Conservation (phyloP, 2,329 filamentous ascomycete species). For the Colletotrichum paranaense region DNA sequence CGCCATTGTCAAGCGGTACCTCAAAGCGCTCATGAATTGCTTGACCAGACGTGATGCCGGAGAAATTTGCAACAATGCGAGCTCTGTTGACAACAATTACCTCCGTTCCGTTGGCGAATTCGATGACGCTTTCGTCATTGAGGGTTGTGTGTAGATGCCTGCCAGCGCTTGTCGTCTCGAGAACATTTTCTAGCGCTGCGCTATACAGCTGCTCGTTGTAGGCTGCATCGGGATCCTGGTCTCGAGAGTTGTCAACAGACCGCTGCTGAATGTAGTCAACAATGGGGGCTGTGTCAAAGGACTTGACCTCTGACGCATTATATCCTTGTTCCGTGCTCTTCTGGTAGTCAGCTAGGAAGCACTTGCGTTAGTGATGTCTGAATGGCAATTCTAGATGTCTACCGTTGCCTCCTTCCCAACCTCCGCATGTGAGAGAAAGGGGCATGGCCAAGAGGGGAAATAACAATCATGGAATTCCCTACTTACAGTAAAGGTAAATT, state of each 20-base stretch:
- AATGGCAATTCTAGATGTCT: too few species aligned
- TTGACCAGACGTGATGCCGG: conserved; percentile 21
- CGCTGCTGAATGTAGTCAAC: conserved; percentile 32
- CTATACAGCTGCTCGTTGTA: conserved; percentile 35
- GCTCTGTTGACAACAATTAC: conserved; percentile 25
- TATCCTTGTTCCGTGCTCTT: conserved; percentile 17
- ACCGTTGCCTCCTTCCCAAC: too few species aligned
- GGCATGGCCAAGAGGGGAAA: too few species aligned
- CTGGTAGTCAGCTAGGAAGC: conserved; percentile 20
- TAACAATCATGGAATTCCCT: too few species aligned
- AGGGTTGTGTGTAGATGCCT: conserved; percentile 20
- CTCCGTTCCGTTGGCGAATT: conserved; percentile 33
- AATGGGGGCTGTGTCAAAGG: conserved; percentile 16
- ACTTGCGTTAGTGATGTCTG: neutral
- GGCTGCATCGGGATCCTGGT: conserved; percentile 37
- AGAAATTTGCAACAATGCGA: conserved; percentile 19
- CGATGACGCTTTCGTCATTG: conserved; percentile 26
- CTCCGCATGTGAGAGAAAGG: fast-evolving
- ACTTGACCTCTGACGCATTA: conserved; percentile 14
- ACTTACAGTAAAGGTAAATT: conserved; percentile 32
- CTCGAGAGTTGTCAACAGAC: conserved; percentile 25
- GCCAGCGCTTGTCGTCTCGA: neutral
- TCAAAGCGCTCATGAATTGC: conserved; percentile 33
- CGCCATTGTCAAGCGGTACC: neutral
- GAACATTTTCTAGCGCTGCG: conserved; percentile 16